These are phyloP conservation scores for Calocybe cyanea DNA, from an alignment of 768 basidiomycete genomes.

Conservation along the genomic window DNA sequence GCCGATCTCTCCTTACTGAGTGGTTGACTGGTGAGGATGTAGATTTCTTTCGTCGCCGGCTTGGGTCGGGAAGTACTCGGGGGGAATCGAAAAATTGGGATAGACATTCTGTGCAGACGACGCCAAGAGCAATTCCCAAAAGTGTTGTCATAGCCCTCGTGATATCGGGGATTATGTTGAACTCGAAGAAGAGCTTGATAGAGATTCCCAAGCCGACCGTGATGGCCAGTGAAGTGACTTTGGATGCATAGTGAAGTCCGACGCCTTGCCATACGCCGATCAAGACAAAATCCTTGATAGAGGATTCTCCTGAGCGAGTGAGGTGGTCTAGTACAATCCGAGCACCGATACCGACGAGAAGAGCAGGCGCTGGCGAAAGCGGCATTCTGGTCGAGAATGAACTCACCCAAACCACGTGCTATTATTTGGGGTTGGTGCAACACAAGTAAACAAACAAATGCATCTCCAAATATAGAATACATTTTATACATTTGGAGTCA, in stretches of 20 bases:
- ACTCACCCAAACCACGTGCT: slow-evolving; percentile 3
- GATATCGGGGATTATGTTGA: slow-evolving; percentile 48
- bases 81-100: slow-evolving; percentile 60
- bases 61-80: slow-evolving; percentile 24
- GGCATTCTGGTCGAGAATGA: slow-evolving; percentile 27
- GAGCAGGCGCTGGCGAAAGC: slow-evolving; percentile 54
- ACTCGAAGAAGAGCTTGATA: slow-evolving; percentile 64
- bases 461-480: neutral
- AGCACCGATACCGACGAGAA: slow-evolving; percentile 71
- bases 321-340: slow-evolving; percentile 65
- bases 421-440: neutral
- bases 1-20: slow-evolving; percentile 30
- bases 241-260: slow-evolving; percentile 63
- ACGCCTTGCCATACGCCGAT: slow-evolving; percentile 75
- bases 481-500: neutral
- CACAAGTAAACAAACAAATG: neutral
- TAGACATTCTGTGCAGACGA: slow-evolving; percentile 67
- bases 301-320: slow-evolving; percentile 40
- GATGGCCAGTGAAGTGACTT: slow-evolving; percentile 49
- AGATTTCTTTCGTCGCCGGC: slow-evolving; percentile 29
- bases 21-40: slow-evolving; percentile 13
- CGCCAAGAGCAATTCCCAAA: slow-evolving; percentile 64
- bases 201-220: slow-evolving; percentile 54
- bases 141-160: slow-evolving; percentile 55
- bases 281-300: slow-evolving; percentile 59